Evolutionary conservation across 2,329 filamentous ascomycete genomes (phyloP).

Genomic region (Trichoderma pleuroti): DNA sequence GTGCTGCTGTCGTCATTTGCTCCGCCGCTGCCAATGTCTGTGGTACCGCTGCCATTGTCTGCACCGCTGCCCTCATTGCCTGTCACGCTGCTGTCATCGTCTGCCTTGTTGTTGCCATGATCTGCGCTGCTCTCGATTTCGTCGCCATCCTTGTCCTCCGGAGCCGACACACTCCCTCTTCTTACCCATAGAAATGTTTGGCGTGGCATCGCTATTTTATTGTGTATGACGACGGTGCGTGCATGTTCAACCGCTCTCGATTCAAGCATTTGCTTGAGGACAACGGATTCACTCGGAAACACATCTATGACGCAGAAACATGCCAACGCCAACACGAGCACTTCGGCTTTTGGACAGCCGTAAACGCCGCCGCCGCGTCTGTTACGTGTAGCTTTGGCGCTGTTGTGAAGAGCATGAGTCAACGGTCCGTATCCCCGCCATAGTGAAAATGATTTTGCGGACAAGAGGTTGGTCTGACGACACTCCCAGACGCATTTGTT

Average conservation of each 20-base stretch:
- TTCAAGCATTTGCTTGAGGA: neutral
- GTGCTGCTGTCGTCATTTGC: no score
- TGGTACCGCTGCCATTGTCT: neutral
- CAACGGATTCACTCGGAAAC: neutral
- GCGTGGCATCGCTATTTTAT: rapidly evolving
- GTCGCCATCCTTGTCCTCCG: neutral
- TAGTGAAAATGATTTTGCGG: neutral
- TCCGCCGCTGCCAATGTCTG: neutral
- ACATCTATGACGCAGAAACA: neutral
- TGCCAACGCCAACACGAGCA: neutral
- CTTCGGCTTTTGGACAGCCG: neutral
- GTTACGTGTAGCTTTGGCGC: neutral
- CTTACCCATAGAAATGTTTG: neutral
- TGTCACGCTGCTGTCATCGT: neutral
- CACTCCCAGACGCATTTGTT: neutral
- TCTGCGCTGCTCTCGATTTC: neutral
- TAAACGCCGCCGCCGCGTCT: neutral
- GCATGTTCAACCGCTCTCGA: neutral
- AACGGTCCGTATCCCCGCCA: neutral
- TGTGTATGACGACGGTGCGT: neutral
- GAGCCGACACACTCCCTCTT: neutral
- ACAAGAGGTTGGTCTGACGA: neutral
- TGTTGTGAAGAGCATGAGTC: neutral
- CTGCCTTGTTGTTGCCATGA: neutral
- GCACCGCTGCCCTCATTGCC: neutral